These are phyloP conservation scores for Asclepias syriaca DNA, from an alignment of 257 asterid species.

Conservation along the genomic window DNA sequence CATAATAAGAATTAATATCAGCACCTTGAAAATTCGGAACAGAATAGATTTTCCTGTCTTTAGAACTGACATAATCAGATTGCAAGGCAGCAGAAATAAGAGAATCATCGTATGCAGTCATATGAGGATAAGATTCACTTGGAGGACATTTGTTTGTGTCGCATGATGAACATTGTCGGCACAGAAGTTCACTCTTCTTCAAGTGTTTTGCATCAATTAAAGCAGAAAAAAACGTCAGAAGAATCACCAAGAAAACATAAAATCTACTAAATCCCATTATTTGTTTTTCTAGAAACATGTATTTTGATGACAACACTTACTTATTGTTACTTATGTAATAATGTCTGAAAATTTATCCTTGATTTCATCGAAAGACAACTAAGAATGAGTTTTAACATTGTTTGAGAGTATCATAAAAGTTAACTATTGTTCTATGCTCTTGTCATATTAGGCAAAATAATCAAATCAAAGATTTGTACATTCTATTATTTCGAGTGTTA, in stretches of 20 bases:
- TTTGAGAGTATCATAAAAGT: neutral
- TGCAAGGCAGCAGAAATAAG: conserved; percentile 53
- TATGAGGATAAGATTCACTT: conserved; percentile 52
- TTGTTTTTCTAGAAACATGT: neutral
- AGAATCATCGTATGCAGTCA: conserved; percentile 58
- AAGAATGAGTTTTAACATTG: conserved; percentile 3
- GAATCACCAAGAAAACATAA: neutral
- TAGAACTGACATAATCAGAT: conserved; percentile 44
- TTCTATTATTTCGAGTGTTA: too few species aligned
- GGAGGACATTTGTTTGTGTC: conserved; percentile 50
- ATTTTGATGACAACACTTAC: neutral
- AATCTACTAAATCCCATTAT: neutral
- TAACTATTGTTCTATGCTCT: conserved; percentile 9
- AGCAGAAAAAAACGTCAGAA: conserved; percentile 3
- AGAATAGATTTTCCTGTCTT: conserved; percentile 54
- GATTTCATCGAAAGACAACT: conserved; percentile 17
- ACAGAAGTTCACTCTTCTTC: conserved; percentile 42
- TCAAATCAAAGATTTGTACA: neutral
- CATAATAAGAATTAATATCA: conserved; percentile 39
- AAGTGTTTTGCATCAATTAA: conserved; percentile 18
- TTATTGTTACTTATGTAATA: neutral
- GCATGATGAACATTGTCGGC: conserved; percentile 50
- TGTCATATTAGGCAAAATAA: neutral
- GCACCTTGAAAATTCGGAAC: conserved; percentile 41
- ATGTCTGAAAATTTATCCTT: neutral